phyloP scores from a whole-genome alignment of 177 flowering plant species.

The Tripterygium wilfordii region DNA sequence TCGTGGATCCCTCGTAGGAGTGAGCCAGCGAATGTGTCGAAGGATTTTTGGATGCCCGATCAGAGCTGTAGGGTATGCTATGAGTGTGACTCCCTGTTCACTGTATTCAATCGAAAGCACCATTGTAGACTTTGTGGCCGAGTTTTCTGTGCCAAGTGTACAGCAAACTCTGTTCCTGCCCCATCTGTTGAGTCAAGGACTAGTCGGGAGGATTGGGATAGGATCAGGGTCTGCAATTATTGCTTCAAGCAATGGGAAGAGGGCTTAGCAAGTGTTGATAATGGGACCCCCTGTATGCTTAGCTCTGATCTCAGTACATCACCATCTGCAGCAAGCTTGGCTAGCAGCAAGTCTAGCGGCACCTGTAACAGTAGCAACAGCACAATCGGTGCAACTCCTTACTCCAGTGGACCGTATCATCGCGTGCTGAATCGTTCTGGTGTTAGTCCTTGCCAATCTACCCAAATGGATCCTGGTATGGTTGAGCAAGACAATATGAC shows the following conservation, averaged over 20 bases:
- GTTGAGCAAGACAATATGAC: constrained; percentile 23
- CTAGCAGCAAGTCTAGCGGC: constrained; percentile 60
- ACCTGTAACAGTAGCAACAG: constrained; percentile 54
- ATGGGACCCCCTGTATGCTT: constrained; percentile 38
- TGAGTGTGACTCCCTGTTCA: constrained; percentile 82
- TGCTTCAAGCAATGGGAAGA: constrained; percentile 82
- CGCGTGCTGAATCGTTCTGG: constrained; percentile 28
- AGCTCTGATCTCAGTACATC: constrained; percentile 49
- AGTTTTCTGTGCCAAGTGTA: constrained; percentile 83
- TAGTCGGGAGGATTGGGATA: constrained; percentile 54
- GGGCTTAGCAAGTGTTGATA: constrained; percentile 28
- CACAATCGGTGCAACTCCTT: constrained; percentile 53
- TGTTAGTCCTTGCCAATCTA: constrained; percentile 35
- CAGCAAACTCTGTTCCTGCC: constrained; percentile 64
- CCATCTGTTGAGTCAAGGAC: constrained; percentile 37
- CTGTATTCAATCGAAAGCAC: constrained; percentile 69
- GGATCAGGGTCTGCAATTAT: constrained; percentile 73
- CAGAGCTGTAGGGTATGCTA: constrained; percentile 89
- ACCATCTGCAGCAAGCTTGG: constrained; percentile 65
- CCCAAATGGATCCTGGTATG: constrained; percentile 19
- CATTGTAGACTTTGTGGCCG: constrained; percentile 90
- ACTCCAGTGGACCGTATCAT: constrained; percentile 51
- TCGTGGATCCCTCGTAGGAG: constrained; percentile 75
- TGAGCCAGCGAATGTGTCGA: constrained; percentile 65
- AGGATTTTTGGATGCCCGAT: constrained; percentile 98